Evolutionary conservation across 23 red algal species (phyloP).

Genomic region (Agarophyton chilense): DNA sequence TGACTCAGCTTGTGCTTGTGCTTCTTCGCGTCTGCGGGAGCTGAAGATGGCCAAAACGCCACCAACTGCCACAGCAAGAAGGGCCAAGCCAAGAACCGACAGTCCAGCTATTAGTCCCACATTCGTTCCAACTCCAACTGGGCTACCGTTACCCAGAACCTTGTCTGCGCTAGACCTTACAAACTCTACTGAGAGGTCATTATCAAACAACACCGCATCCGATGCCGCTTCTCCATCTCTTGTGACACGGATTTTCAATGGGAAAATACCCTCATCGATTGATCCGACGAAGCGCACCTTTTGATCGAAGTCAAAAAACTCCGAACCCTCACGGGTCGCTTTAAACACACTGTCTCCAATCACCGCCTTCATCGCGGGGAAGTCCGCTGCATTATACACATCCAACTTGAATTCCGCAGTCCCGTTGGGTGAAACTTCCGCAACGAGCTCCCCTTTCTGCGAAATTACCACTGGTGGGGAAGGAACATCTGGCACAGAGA

Average conservation of each 20-base stretch:
- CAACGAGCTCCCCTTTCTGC: not conserved
- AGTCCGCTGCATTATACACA: not conserved
- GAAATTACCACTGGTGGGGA: constrained; percentile 5
- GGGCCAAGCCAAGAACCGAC: not conserved
- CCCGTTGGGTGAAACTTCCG: not conserved
- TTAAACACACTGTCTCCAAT: not conserved
- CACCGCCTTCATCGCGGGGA: not conserved
- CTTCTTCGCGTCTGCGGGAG: not conserved
- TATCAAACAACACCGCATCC: not conserved
- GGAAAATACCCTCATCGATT: constrained; percentile 8
- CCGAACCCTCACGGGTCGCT: not conserved
- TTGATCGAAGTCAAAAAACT: not conserved
- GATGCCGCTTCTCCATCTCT: not conserved
- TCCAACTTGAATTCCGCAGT: not conserved
- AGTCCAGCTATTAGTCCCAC: not conserved
- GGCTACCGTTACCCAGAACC: not conserved
- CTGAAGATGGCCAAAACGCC: not conserved
- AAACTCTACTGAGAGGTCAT: not conserved
- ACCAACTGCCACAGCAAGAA: not conserved
- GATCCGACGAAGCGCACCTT: not conserved
- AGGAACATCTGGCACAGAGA: not conserved
- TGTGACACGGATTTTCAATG: not conserved
- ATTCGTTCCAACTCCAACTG: not conserved
- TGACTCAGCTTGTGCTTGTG: not conserved
- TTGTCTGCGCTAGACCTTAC: not conserved